Percentiles rank a stretch among this genome's conserved stretches.
Conservation (phyloP, 306 rosid genomes). For the Cercis canadensis region DNA sequence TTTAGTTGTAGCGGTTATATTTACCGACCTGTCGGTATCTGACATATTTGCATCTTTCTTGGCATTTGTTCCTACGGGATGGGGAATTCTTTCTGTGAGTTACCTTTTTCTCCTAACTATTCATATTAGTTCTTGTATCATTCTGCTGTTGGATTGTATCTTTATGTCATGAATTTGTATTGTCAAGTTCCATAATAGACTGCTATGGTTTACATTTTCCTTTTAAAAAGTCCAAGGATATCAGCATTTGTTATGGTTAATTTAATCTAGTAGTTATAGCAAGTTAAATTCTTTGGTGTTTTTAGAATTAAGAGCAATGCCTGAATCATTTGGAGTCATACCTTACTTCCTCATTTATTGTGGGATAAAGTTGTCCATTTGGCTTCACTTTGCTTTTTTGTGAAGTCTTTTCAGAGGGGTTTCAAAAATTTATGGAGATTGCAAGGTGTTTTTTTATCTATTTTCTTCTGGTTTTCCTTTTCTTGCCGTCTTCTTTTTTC, state of each 20-base stretch:
- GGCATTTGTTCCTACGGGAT: slow-evolving; percentile 92
- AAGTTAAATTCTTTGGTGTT: no score
- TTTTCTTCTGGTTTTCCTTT: no score
- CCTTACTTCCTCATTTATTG: no score
- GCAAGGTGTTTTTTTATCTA: no score
- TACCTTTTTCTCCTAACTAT: slow-evolving; percentile 16
- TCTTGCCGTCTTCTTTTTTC: no score
- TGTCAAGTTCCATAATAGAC: no score
- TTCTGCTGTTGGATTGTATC: background rate
- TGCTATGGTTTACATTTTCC: background rate
- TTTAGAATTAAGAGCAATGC: no score
- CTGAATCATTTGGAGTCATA: no score
- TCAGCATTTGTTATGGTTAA: background rate
- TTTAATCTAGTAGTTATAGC: background rate
- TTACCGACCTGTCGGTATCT: slow-evolving; percentile 57
- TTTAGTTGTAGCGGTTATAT: slow-evolving; percentile 64
- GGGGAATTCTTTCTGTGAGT: slow-evolving; percentile 95
- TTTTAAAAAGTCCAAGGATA: background rate
- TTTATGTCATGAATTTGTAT: background rate
- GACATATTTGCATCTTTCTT: slow-evolving; percentile 83
- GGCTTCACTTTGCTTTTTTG: no score
- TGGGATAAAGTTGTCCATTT: no score
- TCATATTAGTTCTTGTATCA: background rate
- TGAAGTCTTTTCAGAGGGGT: no score
- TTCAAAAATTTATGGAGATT: no score